Conservation (phyloP, 176 grass and related monocot species). For the Lolium multiflorum region DNA sequence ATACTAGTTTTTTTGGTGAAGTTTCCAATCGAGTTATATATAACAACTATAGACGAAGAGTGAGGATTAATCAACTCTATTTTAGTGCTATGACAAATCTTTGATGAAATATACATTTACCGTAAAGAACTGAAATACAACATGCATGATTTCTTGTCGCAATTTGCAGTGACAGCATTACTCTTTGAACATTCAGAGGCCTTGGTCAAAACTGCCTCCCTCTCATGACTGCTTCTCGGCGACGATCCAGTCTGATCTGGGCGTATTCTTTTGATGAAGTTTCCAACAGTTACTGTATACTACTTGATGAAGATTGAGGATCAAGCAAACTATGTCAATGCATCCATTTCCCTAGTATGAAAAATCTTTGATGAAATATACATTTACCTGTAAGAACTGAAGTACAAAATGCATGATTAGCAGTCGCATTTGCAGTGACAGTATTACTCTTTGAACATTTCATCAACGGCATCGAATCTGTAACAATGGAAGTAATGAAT, state of each 20-base stretch:
- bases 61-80: slow-evolving; percentile 27
- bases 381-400: neutral
- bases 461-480: neutral
- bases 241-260: neutral
- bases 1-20: slow-evolving; percentile 9
- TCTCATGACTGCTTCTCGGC: slow-evolving; percentile 2
- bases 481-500: too few species aligned
- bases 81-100: slow-evolving; percentile 6
- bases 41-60: slow-evolving; percentile 11
- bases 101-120: slow-evolving; percentile 2
- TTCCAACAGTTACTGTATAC: neutral
- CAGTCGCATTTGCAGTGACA: neutral
- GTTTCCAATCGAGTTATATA: slow-evolving; percentile 1
- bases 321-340: neutral
- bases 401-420: neutral
- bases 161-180: neutral
- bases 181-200: slow-evolving; percentile 15
- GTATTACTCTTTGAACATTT: neutral
- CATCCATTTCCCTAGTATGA: slow-evolving; percentile 27
- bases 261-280: slow-evolving; percentile 25
- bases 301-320: slow-evolving; percentile 20
- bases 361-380: slow-evolving; percentile 4
- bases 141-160: neutral
- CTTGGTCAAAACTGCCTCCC: slow-evolving; percentile 32
- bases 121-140: neutral